A percentile compares a stretch with the other conserved stretches of the same genome.
phyloP scores from a whole-genome alignment of 2,329 filamentous ascomycete species.

The Exophiala sp. region DNA sequence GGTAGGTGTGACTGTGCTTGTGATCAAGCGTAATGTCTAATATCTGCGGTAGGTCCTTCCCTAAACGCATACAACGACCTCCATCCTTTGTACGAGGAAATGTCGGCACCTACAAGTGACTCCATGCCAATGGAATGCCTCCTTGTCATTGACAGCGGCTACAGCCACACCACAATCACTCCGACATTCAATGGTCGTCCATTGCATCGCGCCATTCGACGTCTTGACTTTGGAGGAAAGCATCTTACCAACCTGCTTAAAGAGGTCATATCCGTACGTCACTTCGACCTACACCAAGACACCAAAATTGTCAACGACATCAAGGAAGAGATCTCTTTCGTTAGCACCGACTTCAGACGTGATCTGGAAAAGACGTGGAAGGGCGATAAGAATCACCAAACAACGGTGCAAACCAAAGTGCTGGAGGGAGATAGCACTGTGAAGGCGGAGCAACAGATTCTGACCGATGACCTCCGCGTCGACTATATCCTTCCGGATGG shows the following conservation, averaged over 20 bases:
- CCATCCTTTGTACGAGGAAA: constrained; percentile 64
- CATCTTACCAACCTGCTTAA: constrained; percentile 90
- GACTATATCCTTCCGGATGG: constrained; percentile 92
- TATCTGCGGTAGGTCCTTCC: constrained; percentile 54
- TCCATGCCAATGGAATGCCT: constrained; percentile 69
- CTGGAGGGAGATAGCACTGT: constrained; percentile 46
- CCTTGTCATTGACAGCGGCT: constrained; percentile 86
- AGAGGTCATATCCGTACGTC: constrained; percentile 80
- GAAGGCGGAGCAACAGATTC: constrained; percentile 39
- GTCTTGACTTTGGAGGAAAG: constrained; percentile 89
- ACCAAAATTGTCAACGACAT: constrained; percentile 92
- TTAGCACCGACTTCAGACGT: constrained; percentile 69
- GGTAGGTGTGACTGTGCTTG: constrained; percentile 48
- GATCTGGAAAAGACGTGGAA: constrained; percentile 87
- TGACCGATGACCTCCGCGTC: constrained; percentile 58
- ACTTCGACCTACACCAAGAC: constrained; percentile 95
- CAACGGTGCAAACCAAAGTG: constrained; percentile 29
- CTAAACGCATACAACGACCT: constrained; percentile 82
- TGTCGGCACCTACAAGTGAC: constrained; percentile 37
- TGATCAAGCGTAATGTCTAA: constrained; percentile 1
- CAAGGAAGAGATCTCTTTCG: constrained; percentile 84
- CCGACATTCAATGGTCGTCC: constrained; percentile 78
- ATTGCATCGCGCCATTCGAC: constrained; percentile 73
- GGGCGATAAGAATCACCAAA: constrained; percentile 53
- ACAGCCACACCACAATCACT: constrained; percentile 88